Evolutionary conservation across 345 rosid species (phyloP).

Genomic region (Corchorus olitorius): DNA sequence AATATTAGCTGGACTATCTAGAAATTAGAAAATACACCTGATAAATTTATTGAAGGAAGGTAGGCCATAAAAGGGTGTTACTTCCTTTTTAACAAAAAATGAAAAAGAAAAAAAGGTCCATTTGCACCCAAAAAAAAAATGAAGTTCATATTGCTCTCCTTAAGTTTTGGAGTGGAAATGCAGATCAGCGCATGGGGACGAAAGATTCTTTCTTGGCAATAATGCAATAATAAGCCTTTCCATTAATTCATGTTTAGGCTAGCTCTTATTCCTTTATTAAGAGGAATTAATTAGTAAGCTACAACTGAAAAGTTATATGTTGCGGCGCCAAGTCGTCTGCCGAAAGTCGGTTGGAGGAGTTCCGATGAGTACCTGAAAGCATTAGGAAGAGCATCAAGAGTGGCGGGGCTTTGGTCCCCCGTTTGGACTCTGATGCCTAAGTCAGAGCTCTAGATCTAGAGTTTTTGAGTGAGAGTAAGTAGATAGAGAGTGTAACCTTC

Average conservation of each 20-base stretch:
- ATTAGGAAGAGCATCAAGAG: no score
- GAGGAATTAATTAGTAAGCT: background rate
- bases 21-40: background rate
- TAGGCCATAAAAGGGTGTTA: background rate
- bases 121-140: background rate
- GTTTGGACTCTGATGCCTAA: no score
- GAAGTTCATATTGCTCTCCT: background rate
- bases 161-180: background rate
- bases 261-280: background rate
- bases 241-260: background rate
- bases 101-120: background rate
- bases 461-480: no score
- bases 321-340: no score
- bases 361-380: no score
- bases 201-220: background rate
- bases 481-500: no score
- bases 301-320: no score
- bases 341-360: no score
- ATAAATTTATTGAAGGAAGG: background rate
- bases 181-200: background rate
- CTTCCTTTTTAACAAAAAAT: background rate
- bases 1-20: background rate
- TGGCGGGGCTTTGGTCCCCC: no score
- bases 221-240: background rate
- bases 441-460: no score